Percentiles rank a stretch among this genome's conserved stretches.
These are phyloP conservation scores for Ogataea naganishii DNA, from an alignment of 805 yeast species.

Conservation along the genomic window DNA sequence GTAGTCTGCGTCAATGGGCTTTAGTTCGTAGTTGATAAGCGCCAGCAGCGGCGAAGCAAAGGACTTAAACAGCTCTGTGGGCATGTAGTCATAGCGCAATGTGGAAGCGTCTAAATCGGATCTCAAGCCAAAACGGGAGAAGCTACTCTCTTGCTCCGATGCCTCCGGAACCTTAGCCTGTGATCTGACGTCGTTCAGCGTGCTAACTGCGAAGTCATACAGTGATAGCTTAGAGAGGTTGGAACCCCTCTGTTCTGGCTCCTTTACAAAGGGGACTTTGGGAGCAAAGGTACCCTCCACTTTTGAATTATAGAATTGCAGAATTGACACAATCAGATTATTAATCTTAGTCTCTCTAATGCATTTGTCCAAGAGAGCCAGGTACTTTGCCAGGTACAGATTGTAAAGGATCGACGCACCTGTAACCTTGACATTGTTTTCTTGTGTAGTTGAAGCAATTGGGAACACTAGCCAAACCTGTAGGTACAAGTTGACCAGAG, in stretches of 20 bases:
- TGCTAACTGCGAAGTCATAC: too few species aligned
- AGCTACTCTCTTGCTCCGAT: neutral
- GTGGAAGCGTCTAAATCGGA: neutral
- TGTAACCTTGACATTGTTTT: neutral
- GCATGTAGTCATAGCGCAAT: neutral
- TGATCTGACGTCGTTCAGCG: too few species aligned
- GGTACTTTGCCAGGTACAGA: constrained; percentile 4
- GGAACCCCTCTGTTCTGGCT: neutral
- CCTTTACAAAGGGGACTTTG: too few species aligned
- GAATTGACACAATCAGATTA: constrained; percentile 5
- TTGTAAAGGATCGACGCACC: constrained; percentile 8
- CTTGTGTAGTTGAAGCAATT: constrained; percentile 13
- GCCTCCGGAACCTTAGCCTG: too few species aligned
- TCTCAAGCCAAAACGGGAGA: neutral
- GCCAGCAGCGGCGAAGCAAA: constrained; percentile 1
- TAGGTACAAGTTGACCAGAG: constrained; percentile 36
- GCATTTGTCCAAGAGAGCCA: constrained; percentile 1
- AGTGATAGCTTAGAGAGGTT: neutral
- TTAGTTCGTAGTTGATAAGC: constrained; percentile 5
- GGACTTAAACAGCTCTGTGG: neutral
- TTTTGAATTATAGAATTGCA: constrained; percentile 3
- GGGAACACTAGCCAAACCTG: constrained; percentile 57
- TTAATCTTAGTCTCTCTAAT: constrained; percentile 6
- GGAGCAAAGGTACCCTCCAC: constrained; percentile 2
- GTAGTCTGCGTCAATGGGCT: constrained; percentile 23